Conservation (phyloP, 164 flowering plant species). For the Euptelea pleiosperma region DNA sequence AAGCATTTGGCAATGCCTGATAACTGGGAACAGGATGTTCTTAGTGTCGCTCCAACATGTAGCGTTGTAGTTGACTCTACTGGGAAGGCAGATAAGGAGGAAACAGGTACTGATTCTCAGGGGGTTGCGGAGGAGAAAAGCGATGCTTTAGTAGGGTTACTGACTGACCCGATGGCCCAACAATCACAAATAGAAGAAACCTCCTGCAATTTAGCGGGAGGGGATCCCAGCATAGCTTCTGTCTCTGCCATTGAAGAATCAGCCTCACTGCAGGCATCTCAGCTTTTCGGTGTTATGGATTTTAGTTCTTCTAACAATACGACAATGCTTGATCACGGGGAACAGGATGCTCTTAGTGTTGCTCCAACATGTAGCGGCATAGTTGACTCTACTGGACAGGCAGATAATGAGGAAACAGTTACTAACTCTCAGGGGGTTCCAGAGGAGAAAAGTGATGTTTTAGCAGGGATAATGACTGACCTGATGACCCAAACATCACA, state of each 20-base stretch:
- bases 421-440: conserved; percentile 1
- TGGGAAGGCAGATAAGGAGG: conserved; percentile 20
- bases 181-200: conserved; percentile 15
- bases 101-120: conserved; percentile 5
- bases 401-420: conserved; percentile 14
- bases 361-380: conserved; percentile 20
- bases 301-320: conserved; percentile 15
- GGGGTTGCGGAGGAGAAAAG: conserved; percentile 19
- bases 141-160: conserved; percentile 9
- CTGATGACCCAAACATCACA: conserved; percentile 2
- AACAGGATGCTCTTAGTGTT: conserved; percentile 15
- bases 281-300: conserved; percentile 7
- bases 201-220: conserved; percentile 16
- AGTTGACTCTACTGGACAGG: conserved; percentile 17
- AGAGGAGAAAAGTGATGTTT: conserved; percentile 20
- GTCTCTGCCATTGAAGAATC: conserved; percentile 20
- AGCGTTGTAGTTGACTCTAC: conserved; percentile 17
- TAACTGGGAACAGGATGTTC: conserved; percentile 15
- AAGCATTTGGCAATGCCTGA: conserved; percentile 11
- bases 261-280: conserved; percentile 19
- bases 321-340: conserved; percentile 14
- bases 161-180: conserved; percentile 6
- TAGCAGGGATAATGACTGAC: conserved; percentile 6
- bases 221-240: conserved; percentile 13
- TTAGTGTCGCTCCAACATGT: conserved; percentile 20